phyloP scores from a whole-genome alignment of 495 filamentous ascomycete species.

The Neurospora intermedia region DNA sequence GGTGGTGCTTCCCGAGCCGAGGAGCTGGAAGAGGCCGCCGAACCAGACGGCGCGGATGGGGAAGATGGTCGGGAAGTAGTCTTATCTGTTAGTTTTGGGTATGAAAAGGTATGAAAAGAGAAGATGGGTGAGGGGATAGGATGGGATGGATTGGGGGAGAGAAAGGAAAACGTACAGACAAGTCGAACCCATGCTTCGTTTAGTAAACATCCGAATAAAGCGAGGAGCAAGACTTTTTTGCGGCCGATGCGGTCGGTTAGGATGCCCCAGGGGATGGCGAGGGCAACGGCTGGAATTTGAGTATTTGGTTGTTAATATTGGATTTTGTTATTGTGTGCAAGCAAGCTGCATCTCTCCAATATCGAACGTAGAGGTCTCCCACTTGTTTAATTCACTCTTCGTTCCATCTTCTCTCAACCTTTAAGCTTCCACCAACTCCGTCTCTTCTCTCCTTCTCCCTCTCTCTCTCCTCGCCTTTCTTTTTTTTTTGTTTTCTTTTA shows the following conservation, averaged over 20 bases:
- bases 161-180: constrained; percentile 12
- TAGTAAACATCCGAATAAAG: constrained; percentile 22
- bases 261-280: constrained; percentile 36
- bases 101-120: no score
- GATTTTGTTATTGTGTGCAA: no score
- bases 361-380: no score
- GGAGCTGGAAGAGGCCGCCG: constrained; percentile 34
- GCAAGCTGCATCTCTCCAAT: no score
- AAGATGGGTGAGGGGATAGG: not conserved
- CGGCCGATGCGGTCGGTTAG: constrained; percentile 38
- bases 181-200: constrained; percentile 25
- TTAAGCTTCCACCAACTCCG: not conserved
- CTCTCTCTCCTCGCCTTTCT: not conserved
- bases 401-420: not conserved
- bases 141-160: no score
- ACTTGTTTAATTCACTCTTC: no score
- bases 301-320: not conserved
- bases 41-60: constrained; percentile 43
- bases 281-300: constrained; percentile 16
- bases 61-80: constrained; percentile 27
- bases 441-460: not conserved
- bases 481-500: no score
- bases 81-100: not conserved
- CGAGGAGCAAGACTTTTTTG: constrained; percentile 29
- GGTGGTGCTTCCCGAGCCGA: constrained; percentile 43